A percentile compares a stretch with the other conserved stretches of the same genome.
phyloP scores from a whole-genome alignment of 2,329 filamentous ascomycete genomes.

The Plenodomus lindquistii region DNA sequence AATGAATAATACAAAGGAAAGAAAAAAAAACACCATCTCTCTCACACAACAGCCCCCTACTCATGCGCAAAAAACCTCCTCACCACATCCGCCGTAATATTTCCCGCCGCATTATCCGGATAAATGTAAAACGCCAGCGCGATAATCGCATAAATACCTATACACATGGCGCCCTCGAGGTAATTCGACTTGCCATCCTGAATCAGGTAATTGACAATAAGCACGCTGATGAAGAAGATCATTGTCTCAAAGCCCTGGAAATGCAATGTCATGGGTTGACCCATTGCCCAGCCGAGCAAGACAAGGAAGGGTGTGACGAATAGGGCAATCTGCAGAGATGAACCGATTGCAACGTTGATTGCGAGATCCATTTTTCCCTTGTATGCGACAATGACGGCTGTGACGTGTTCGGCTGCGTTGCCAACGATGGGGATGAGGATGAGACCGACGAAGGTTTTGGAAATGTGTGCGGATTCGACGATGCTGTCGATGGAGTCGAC shows the following conservation, averaged over 20 bases:
- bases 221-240: slow-evolving; percentile 78
- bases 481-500: slow-evolving; percentile 60
- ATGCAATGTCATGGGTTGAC: slow-evolving; percentile 66
- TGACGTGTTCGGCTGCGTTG: slow-evolving; percentile 61
- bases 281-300: slow-evolving; percentile 60
- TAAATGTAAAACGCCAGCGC: slow-evolving; percentile 65
- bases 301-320: slow-evolving; percentile 63
- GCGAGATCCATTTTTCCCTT: slow-evolving; percentile 63
- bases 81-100: slow-evolving; percentile 33
- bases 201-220: slow-evolving; percentile 87
- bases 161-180: slow-evolving; percentile 71
- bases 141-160: slow-evolving; percentile 62
- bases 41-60: slow-evolving; percentile 6
- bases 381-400: slow-evolving; percentile 58
- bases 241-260: slow-evolving; percentile 90
- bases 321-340: slow-evolving; percentile 60
- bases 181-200: slow-evolving; percentile 86
- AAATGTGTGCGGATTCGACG: slow-evolving; percentile 55
- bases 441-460: slow-evolving; percentile 61
- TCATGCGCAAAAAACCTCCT: slow-evolving; percentile 29
- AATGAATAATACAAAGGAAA: not conserved
- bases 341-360: slow-evolving; percentile 59
- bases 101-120: slow-evolving; percentile 54
- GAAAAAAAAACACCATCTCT: not conserved
- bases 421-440: slow-evolving; percentile 62